Evolutionary conservation across 768 basidiomycete species (phyloP).

Genomic region (Leccinum fibrillosum): DNA sequence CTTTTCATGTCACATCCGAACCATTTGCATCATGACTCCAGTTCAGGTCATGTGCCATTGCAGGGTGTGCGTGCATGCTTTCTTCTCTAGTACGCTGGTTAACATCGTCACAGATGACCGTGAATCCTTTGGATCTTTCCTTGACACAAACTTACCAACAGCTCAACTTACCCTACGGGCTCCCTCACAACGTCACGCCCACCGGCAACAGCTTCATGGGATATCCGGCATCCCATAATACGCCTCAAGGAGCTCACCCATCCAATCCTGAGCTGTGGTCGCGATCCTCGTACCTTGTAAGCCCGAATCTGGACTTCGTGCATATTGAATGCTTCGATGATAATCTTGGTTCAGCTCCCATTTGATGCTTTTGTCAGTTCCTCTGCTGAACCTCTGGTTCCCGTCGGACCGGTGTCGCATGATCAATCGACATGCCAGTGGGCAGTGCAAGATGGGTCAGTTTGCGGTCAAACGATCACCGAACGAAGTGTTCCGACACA

Average conservation of each 20-base stretch:
- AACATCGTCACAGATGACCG: background rate
- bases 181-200: too few relatives aligned
- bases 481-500: background rate
- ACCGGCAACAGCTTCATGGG: background rate
- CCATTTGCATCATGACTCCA: background rate
- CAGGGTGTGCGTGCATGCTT: slow-evolving; percentile 7
- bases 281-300: slow-evolving; percentile 3
- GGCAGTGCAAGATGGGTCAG: background rate
- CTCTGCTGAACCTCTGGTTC: background rate
- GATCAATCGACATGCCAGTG: slow-evolving; percentile 2
- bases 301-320: background rate
- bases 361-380: too few relatives aligned
- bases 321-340: background rate
- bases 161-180: background rate
- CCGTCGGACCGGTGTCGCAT: background rate
- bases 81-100: background rate
- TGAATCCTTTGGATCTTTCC: background rate
- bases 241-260: background rate
- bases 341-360: background rate
- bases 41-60: background rate
- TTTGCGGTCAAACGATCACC: slow-evolving; percentile 5
- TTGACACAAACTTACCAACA: background rate
- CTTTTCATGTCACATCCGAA: slow-evolving; percentile 3
- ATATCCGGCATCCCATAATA: background rate
- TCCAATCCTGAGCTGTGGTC: background rate